These are phyloP conservation scores for Nadsonia fulvescens DNA, from an alignment of 805 yeast genomes.

Conservation along the genomic window DNA sequence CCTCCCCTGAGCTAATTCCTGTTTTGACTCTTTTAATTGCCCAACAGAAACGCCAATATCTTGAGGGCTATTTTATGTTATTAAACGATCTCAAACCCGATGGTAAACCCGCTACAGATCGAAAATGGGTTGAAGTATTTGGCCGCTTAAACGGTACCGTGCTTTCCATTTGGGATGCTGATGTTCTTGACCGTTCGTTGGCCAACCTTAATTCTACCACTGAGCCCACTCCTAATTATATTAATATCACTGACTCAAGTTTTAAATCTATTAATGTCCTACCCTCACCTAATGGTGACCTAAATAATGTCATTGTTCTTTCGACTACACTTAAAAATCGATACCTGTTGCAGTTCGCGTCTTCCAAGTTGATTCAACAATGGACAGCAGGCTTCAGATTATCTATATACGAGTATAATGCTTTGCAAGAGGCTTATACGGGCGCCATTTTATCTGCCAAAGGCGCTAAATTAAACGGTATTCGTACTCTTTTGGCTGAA, in stretches of 20 bases:
- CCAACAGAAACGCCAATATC: conserved; percentile 50
- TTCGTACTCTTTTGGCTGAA: conserved; percentile 67
- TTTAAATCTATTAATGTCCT: conserved; percentile 53
- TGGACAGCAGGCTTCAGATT: conserved; percentile 81
- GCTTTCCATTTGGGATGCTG: conserved; percentile 72
- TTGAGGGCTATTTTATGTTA: conserved; percentile 31
- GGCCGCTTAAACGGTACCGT: conserved; percentile 85
- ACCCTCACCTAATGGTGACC: conserved; percentile 46
- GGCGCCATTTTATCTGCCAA: conserved; percentile 87
- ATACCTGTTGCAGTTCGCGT: conserved; percentile 59
- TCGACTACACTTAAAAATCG: conserved; percentile 87
- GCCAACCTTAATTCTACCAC: conserved; percentile 42
- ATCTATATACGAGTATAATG: conserved; percentile 59
- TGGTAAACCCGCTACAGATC: conserved; percentile 52
- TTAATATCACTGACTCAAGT: conserved; percentile 80
- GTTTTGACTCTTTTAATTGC: conserved; percentile 51
- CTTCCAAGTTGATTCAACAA: conserved; percentile 39
- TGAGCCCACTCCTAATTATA: conserved; percentile 57
- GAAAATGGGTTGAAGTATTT: conserved; percentile 84
- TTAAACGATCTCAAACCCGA: conserved; percentile 35
- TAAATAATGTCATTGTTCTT: conserved; percentile 66
- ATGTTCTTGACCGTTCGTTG: conserved; percentile 31
- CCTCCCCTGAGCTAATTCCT: conserved; percentile 54
- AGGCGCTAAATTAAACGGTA: conserved; percentile 76
- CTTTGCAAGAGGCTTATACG: conserved; percentile 89